Evolutionary conservation across 768 basidiomycete genomes (phyloP).

Genomic region (Xerocomellus chrysenteron): DNA sequence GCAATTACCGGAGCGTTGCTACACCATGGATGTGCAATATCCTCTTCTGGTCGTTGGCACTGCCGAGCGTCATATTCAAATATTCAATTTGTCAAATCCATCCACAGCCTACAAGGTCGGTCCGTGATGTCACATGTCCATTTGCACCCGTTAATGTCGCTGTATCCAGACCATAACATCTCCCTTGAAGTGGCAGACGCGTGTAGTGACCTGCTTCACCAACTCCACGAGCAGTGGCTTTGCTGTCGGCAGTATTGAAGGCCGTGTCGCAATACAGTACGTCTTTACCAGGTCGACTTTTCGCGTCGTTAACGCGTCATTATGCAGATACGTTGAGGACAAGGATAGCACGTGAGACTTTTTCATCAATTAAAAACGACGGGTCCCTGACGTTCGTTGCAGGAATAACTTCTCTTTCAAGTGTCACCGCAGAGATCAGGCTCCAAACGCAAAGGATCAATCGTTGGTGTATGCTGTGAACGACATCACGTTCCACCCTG

Average conservation of each 20-base stretch:
- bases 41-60: constrained; percentile 90
- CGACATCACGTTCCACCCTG: constrained; percentile 82
- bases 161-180: constrained; percentile 66
- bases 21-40: constrained; percentile 79
- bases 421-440: constrained; percentile 64
- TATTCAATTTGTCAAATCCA: constrained; percentile 85
- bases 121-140: constrained; percentile 14
- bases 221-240: constrained; percentile 66
- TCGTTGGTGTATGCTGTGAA: constrained; percentile 81
- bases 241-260: constrained; percentile 84
- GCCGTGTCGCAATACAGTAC: constrained; percentile 94
- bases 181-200: constrained; percentile 92
- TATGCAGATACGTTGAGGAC: constrained; percentile 76
- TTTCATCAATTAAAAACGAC: background rate
- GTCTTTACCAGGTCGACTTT: constrained; percentile 32
- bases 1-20: constrained; percentile 86
- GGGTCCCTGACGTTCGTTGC: background rate
- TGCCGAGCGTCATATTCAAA: constrained; percentile 88
- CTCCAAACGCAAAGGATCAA: constrained; percentile 59
- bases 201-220: constrained; percentile 82
- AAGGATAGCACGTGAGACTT: constrained; percentile 66
- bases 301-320: background rate
- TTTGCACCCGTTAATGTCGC: constrained; percentile 1
- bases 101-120: constrained; percentile 71
- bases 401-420: constrained; percentile 89